Evolutionary conservation across 345 rosid genomes (phyloP).

Genomic region (Dipteronia dyeriana): DNA sequence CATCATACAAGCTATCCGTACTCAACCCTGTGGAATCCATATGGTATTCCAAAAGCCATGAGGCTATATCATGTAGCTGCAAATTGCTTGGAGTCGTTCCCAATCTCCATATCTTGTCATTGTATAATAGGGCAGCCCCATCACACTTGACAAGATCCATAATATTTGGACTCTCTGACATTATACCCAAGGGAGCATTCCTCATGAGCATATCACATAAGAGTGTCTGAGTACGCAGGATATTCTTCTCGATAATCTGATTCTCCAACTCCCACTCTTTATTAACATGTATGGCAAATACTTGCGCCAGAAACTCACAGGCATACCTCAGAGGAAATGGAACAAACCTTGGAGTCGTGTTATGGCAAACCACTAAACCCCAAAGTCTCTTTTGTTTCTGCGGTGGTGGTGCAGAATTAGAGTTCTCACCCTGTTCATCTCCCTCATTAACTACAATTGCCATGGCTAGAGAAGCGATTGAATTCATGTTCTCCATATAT

Average conservation of each 20-base stretch:
- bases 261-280: conserved; percentile 85
- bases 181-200: conserved; percentile 89
- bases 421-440: conserved; percentile 55
- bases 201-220: conserved; percentile 96
- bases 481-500: conserved; percentile 94
- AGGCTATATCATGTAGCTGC: conserved; percentile 67
- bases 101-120: conserved; percentile 63
- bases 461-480: conserved; percentile 94
- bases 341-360: conserved; percentile 81
- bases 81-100: conserved; percentile 74
- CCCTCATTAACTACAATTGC: conserved; percentile 90
- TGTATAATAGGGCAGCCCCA: conserved; percentile 86
- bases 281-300: conserved; percentile 88
- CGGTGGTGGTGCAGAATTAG: conserved; percentile 52
- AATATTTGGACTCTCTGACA: conserved; percentile 83
- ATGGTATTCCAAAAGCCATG: conserved; percentile 78
- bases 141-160: conserved; percentile 94
- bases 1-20: conserved; percentile 89
- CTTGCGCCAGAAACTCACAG: conserved; percentile 93
- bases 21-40: conserved; percentile 94
- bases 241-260: conserved; percentile 87
- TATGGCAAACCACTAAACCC: conserved; percentile 97
- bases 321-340: conserved; percentile 97
- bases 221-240: conserved; percentile 86
- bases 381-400: conserved; percentile 86